Evolutionary conservation across 1,284 basidiomycete species (phyloP), one percentile per base, ranked within the genome.

Genomic region (Papiliotrema terrestris): DNA sequence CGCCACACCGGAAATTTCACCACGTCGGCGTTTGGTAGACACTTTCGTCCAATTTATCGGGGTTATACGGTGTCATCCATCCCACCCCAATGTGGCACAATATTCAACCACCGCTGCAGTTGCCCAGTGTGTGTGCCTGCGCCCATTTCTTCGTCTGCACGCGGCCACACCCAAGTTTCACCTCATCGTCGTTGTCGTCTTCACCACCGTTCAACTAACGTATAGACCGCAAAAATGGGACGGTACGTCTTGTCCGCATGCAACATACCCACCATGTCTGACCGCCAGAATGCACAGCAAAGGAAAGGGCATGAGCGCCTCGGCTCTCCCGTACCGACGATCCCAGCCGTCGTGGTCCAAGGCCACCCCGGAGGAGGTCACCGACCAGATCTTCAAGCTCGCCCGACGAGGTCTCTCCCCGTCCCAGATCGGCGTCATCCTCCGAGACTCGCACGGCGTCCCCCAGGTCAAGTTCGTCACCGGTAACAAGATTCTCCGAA

Each of bases 401-500:
- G 95, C 95, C 58, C 88, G 91, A 79, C 95, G 96, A 84, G 95
- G 95, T 82, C 83, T 96, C 67, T 94, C 92, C 52, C 95, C 95
- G 54, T 98, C 94, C 51, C 92, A 97, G 80, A 97, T 98, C 77
- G 95, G 95, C 85, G 92, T 97, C 67, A 86, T 88, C 78, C 89
- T 98, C 75, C 90, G 95, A 81, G 95, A 98, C 83, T 92, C 91
- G 73, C 91, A 98, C 79, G 95, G 95, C 74, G 88, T 98, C 72
- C 93, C 95, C 77, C 80, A 83, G 78, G 94, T 98, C 79, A 92
- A 93, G 73, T 92, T 91, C 80, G 89, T 98, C 74, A 98, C 95
- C 59, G 95, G 94, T 77, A 97, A 96, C 89, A 98, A 98, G 86
- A 95, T 98, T 75, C 87, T 98, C 71, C 87, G 95, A 83, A 93